Evolutionary conservation across 169 alveolate species (phyloP), one percentile per base, ranked within the genome.

Genomic region (Eimeria necatrix): DNA sequence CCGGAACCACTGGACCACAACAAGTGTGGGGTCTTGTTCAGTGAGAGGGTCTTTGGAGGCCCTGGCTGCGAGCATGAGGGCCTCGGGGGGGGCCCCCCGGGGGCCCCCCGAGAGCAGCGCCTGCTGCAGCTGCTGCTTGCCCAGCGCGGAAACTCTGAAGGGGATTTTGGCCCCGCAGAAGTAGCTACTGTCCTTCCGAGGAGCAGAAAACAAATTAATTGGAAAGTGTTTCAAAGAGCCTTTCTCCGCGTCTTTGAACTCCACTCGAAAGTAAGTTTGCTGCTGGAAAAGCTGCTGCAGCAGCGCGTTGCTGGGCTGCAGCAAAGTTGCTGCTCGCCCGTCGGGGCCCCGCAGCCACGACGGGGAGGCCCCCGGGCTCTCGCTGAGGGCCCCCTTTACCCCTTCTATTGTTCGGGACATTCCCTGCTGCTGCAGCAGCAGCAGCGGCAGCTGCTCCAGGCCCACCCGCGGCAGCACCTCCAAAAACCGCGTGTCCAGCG

Each of bases 21-120:
- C 74, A 46, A 88, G 41, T 10, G 84, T 46, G 5, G 94, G 94
- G 56, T 88, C 94, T 51, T 88, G 84, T 52, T 88, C 94, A 10
- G 16, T 22, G 16, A 51, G 8, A 3, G 48, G 8, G 18, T 88
- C 26, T 56, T 53, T 32, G 6, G 94, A 73, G 10, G 74, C 9
- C 24, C 94, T 41, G 4, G 94, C 20, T 46, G 56, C 94, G 7
- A 88, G 74, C 41, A 80, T 48, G 12, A 5, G n/a, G 14, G 71
- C 71, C n/a, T 48, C 89, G 12, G 68, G 22, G 12, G 68, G 68
- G 4, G 89, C 89, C 5, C 5, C 16, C 9, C 20, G 10, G 9
- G 48, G 51, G 18, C 41, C 49, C n/a, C 20, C 71, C n/a, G 12
- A 20, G 49, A 48, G 48, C 18, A 80, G 3, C 4, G 89, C 89